These are phyloP conservation scores for Euphorbia celastroides DNA, from an alignment of 441 rosid genomes.

Conservation along the genomic window DNA sequence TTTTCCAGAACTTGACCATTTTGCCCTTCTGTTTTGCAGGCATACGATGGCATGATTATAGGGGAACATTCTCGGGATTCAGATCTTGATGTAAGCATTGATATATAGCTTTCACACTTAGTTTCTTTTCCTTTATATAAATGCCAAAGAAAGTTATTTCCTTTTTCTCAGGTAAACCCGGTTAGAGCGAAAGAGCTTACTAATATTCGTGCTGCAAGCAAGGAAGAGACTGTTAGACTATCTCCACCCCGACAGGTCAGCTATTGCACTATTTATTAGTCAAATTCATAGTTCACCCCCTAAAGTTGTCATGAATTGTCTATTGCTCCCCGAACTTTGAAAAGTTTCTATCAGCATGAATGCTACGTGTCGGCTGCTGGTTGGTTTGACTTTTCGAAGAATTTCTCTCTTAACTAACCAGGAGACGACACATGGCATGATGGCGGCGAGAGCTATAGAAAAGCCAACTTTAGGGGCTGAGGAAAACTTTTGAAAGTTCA, in stretches of 20 bases:
- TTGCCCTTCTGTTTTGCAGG: constrained; percentile 33
- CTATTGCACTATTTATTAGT: constrained; percentile 1
- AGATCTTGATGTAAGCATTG: constrained; percentile 90
- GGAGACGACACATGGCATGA: too few relatives aligned
- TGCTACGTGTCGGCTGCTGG: too few relatives aligned
- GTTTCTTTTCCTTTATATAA: constrained; percentile 13
- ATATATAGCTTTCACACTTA: constrained; percentile 11
- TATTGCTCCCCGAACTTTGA: too few relatives aligned
- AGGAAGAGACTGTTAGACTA: constrained; percentile 84
- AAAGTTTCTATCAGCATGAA: too few relatives aligned
- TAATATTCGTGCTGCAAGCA: constrained; percentile 73
- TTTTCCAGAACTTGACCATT: neutral
- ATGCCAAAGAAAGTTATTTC: constrained; percentile 12
- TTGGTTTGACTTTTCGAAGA: too few relatives aligned
- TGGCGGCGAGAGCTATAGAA: too few relatives aligned
- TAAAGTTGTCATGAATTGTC: too few relatives aligned
- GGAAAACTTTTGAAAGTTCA: too few relatives aligned
- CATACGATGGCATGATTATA: constrained; percentile 95
- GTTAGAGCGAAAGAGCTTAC: constrained; percentile 75
- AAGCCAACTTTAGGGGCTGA: too few relatives aligned
- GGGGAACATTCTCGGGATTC: constrained; percentile 97
- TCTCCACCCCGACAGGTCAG: constrained; percentile 81
- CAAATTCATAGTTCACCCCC: neutral
- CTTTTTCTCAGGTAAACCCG: constrained; percentile 66
- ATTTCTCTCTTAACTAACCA: too few relatives aligned